Base-by-base conservation (phyloP, 2,329 filamentous ascomycete species). In the Penicillium sp. region DNA sequence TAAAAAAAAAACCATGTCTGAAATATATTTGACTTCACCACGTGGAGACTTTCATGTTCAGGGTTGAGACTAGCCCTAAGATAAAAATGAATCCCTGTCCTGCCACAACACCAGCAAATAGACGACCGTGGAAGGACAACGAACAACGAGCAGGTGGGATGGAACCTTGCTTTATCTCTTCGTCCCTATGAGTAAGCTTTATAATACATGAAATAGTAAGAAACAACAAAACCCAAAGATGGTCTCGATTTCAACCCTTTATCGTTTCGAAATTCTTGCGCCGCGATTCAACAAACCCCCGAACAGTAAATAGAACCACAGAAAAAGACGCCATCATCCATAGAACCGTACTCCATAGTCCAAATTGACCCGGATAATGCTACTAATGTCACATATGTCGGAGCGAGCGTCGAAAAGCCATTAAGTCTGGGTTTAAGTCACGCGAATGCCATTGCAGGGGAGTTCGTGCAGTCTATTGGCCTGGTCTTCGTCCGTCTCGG, bases 381-480 rank as follows among this genome's bases (percentile, higher is more conserved):
- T 46, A 29, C 7, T 45, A 19, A 59, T 35, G 31, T n/a, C 56
- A 47, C 26, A 23, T 23, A 38, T 26, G 19, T 13, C 23, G 46
- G 11, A 48, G 38, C 26, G 19, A 35, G 50, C 8, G 45, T 38
- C 9, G 48, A 47, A n/a, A 49, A 30, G 17, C 44, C 50, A 8
- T 35, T 38, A 51, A 6, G 19, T 41, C 15, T 15, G 35, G 13
- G 35, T 41, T 23, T 56, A 58, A 23, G 49, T 47, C 30, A 51
- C 46, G 15, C 48, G 56, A 17, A 62, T 58, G 1, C 50, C 60
- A 38, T 58, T 58, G 23, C 49, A 38, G 54, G 64, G 55, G 15
- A 53, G 49, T 57, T 60, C 62, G 23, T 60, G 29, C n/a, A 35
- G 61, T 54, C 48, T 29, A 19, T 54, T 61, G 1, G 63, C 35